Conservation (phyloP, 106 monocot species). For the Amphibolis antarctica region DNA sequence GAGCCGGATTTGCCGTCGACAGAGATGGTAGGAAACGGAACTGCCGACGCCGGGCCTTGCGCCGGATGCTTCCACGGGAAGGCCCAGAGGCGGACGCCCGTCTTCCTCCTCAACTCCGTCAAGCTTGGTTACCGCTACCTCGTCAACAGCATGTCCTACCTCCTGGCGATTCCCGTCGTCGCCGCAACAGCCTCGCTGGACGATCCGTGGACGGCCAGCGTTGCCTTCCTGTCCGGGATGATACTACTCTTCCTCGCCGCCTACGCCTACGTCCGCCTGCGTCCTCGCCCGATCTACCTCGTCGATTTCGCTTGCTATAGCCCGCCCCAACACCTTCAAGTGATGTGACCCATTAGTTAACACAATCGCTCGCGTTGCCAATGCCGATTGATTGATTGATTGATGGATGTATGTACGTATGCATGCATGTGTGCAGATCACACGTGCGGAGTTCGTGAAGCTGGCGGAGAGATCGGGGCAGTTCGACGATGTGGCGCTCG, state of each 20-base stretch:
- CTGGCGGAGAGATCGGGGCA: conserved; percentile 14
- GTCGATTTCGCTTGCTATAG: conserved; percentile 20
- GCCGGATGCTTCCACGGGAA: conserved; percentile 10
- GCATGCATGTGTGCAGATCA: conserved; percentile 1
- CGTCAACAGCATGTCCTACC: not conserved
- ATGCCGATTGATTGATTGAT: not conserved
- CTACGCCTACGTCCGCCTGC: not conserved
- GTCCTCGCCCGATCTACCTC: conserved; percentile 8
- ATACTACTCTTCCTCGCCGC: not conserved
- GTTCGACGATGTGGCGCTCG: conserved; percentile 9
- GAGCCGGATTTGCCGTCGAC: not conserved
- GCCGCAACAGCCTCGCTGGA: not conserved
- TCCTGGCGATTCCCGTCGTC: not conserved
- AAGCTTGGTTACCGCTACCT: conserved; percentile 12
- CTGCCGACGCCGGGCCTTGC: not conserved
- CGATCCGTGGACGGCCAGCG: no score
- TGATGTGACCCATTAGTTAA: not conserved
- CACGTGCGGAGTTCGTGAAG: conserved; percentile 10
- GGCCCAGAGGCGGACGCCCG: conserved; percentile 5
- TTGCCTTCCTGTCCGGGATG: not conserved
- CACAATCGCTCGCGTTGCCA: not conserved
- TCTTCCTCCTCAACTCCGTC: conserved; percentile 4
- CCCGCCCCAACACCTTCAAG: conserved; percentile 4
- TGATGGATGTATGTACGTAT: not conserved
- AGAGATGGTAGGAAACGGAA: not conserved